phyloP scores from a whole-genome alignment of 306 rosid species.

The Amphicarpaea edgeworthii region DNA sequence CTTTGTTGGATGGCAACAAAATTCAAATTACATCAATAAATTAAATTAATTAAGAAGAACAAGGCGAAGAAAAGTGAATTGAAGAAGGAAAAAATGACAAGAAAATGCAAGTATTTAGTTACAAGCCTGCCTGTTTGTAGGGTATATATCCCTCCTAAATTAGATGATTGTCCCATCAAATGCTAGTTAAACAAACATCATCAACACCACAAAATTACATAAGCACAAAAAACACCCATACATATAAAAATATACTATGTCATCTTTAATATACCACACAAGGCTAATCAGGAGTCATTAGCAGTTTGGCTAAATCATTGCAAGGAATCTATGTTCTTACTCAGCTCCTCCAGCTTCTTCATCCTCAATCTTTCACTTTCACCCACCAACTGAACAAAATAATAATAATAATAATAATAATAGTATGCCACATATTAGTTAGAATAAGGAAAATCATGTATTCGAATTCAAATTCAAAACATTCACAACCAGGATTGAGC shows the following conservation, averaged over 20 bases:
- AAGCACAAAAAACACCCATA: constrained; percentile 63
- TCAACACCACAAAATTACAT: constrained; percentile 65
- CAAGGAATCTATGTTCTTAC: constrained; percentile 89
- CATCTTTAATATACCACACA: constrained; percentile 85
- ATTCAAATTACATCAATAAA: constrained; percentile 60
- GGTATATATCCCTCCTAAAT: constrained; percentile 72
- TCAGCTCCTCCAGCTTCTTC: constrained; percentile 99
- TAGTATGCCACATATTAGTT: neutral
- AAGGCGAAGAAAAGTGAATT: constrained; percentile 50
- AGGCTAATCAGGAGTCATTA: constrained; percentile 74
- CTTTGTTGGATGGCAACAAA: constrained; percentile 44
- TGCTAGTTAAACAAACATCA: constrained; percentile 66
- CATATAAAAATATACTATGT: constrained; percentile 66
- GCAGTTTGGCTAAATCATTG: constrained; percentile 57
- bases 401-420: constrained; percentile 43
- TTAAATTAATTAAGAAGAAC: constrained; percentile 43
- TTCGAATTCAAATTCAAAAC: neutral
- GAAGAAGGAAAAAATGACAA: constrained; percentile 36
- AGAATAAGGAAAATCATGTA: neutral
- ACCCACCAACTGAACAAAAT: constrained; percentile 58
- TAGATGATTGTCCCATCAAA: constrained; percentile 59
- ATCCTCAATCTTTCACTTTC: constrained; percentile 96
- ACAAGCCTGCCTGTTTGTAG: constrained; percentile 76
- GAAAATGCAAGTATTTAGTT: constrained; percentile 70
- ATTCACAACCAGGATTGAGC: neutral